Base-by-base conservation (phyloP, 129 eudicot genomes). In the Logfia minima region DNA sequence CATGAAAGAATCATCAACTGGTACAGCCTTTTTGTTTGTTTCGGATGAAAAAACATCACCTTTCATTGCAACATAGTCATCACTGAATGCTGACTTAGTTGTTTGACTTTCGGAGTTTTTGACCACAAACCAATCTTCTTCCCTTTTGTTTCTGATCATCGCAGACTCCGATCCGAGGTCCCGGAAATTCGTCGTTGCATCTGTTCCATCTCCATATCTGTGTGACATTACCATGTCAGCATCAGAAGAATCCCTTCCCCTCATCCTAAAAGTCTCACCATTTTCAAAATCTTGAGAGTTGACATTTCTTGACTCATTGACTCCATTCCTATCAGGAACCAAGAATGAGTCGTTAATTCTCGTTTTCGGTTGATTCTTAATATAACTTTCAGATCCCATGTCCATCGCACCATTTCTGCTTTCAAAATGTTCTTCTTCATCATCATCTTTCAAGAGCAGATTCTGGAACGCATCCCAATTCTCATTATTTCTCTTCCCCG, bases 381-480 rank as follows among this genome's bases (percentile, higher is more conserved):
- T 77, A 9, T n/a, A 75, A 68, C 82, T 87, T 70, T 88, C 96
- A 4, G 88, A 56, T 60, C 82, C 94, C 32, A 88, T 53, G 41
- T 81, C 84, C 67, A 87, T 65, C 17, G 75, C 69, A n/a, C 58
- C 75, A 19, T 61, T 70, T 35, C 79, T 71, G 55, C 58, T 74
- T 4, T 86, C 16, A n/a, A 71, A 78, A 76, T 78, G 84, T 66
- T 84, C 89, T 21, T 84, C 91, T 71, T 79, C 76, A 52, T 79
- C 77, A 56, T 83, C 80, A 34, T 82, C 92, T 74, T 84, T 91
- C 90, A 91, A 67, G 70, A 91, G 81, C 76, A 94, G 85, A 78
- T 87, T 87, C 84, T 94, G 97, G 58, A 94, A 86, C 64, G 97
- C 90, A 83, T 80, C 92, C 99, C 99, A 94, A 45, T 82, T 68